Conservation (phyloP, 352 stramenopile species). For the Pythium graminicola region DNA sequence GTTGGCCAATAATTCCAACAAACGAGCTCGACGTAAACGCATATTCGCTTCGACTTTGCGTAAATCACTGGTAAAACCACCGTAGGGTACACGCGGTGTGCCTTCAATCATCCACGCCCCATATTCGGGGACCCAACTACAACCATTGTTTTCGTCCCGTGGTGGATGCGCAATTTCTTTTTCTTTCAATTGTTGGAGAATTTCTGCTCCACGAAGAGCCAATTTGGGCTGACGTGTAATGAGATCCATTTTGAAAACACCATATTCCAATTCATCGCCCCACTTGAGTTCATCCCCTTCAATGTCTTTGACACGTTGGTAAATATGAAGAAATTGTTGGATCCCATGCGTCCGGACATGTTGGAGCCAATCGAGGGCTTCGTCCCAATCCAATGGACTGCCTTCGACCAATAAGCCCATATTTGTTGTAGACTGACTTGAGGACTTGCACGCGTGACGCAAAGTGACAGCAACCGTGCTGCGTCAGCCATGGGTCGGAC, state of each 20-base stretch:
- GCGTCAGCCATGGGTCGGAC: no score
- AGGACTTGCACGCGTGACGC: no score
- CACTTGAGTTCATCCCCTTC: conserved; percentile 94
- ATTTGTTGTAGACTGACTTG: no score
- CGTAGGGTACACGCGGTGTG: conserved; percentile 92
- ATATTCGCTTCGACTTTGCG: conserved; percentile 98
- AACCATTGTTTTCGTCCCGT: conserved; percentile 78
- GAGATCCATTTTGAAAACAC: conserved; percentile 93
- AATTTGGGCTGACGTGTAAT: conserved; percentile 83
- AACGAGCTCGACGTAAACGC: conserved; percentile 90
- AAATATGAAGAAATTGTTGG: conserved; percentile 97
- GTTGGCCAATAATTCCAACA: conserved; percentile 90
- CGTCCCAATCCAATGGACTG: conserved; percentile 93
- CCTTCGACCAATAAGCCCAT: conserved; percentile 90
- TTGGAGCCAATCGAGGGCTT: conserved; percentile 92
- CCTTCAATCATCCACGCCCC: conserved; percentile 99
- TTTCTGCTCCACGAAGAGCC: conserved; percentile 91
- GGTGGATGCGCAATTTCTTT: conserved; percentile 30
- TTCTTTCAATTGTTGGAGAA: conserved; percentile 93
- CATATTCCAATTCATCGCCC: conserved; percentile 99
- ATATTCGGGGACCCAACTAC: conserved; percentile 99
- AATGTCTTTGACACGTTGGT: conserved; percentile 93
- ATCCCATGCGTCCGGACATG: conserved; percentile 95
- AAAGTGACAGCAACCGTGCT: no score
- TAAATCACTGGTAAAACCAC: conserved; percentile 92